These are phyloP conservation scores for Iberis pinnata DNA, from an alignment of 345 rosid species.

Conservation along the genomic window DNA sequence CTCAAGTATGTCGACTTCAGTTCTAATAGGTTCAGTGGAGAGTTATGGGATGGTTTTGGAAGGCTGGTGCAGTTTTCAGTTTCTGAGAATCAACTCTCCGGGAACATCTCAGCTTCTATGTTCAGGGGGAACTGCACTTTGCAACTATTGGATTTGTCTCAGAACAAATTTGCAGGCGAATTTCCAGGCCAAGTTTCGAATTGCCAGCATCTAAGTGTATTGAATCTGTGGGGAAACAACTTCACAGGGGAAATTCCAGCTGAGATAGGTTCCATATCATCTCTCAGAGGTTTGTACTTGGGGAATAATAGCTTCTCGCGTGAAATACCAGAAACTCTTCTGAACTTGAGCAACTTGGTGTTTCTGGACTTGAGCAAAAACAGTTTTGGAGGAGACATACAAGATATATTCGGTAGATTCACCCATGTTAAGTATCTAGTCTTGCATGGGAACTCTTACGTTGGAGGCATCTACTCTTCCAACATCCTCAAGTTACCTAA, in stretches of 20 bases:
- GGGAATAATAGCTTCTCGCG: slow-evolving; percentile 59
- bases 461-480: slow-evolving; percentile 59
- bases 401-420: slow-evolving; percentile 62
- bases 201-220: slow-evolving; percentile 42
- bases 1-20: slow-evolving; percentile 69
- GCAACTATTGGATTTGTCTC: slow-evolving; percentile 50
- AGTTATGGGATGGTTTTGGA: slow-evolving; percentile 47
- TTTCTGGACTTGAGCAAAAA: slow-evolving; percentile 71
- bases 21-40: slow-evolving; percentile 50
- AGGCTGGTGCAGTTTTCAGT: slow-evolving; percentile 52
- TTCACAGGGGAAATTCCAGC: slow-evolving; percentile 54
- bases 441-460: slow-evolving; percentile 51
- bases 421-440: slow-evolving; percentile 50
- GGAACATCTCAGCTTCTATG: slow-evolving; percentile 33
- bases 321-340: slow-evolving; percentile 56
- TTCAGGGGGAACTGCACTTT: slow-evolving; percentile 51
- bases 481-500: slow-evolving; percentile 54
- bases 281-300: slow-evolving; percentile 53
- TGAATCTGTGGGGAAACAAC: slow-evolving; percentile 62
- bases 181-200: slow-evolving; percentile 49
- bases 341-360: slow-evolving; percentile 46
- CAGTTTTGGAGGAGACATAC: slow-evolving; percentile 57
- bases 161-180: slow-evolving; percentile 42
- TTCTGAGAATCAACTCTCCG: slow-evolving; percentile 44
- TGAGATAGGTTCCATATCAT: slow-evolving; percentile 54